Base-by-base conservation (phyloP, 306 rosid genomes). In the Luffa acutangula region DNA sequence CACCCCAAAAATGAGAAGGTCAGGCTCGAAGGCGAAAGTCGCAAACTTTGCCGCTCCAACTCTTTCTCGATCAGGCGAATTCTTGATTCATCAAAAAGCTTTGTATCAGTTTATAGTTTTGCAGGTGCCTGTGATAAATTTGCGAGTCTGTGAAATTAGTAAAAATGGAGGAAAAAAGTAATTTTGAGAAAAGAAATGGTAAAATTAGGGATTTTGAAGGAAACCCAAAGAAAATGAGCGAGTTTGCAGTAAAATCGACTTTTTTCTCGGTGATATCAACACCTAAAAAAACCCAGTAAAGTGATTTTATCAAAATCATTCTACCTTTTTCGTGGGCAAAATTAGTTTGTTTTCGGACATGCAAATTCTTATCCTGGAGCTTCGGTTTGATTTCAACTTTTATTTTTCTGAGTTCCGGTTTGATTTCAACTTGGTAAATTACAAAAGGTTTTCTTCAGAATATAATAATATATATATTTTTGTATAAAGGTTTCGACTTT, bases 191-290 rank as follows among this genome's bases (percentile, higher is more conserved):
- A 10, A 21, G 6, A 46, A 11, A 46, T 6, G 5, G 43, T 45
- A 45, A 48, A 75, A 36, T 75, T 75, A 36, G 78, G 59, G 60
- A 31, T 73, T 49, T 49, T 13, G 37, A 73, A 73, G 60, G 43
- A 21, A 71, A 46, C 77, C 58, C 77, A 74, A 51, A 49, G 45
- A 52, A 51, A 52, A 52, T 75, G 78, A 53, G 63, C 78, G 63
- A 75, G 34, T 75, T 75, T 75, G 48, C 62, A 17, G 78, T 9
- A n/a, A 53, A 75, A 52, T 75, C 78, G 43, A 15, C 78, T 18
- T 3, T 17, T 75, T 51, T 53, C 64, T 75, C 78, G 78, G 36
- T 75, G 63, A 75, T 34, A 34, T 33, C 63, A 34, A 75, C 78
- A 75, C 63, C 78, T 33, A 34, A 52, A 31, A 21, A n/a, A 13